These are phyloP conservation scores for Penicillium canariense DNA, from an alignment of 495 filamentous ascomycete species.

Conservation along the genomic window DNA sequence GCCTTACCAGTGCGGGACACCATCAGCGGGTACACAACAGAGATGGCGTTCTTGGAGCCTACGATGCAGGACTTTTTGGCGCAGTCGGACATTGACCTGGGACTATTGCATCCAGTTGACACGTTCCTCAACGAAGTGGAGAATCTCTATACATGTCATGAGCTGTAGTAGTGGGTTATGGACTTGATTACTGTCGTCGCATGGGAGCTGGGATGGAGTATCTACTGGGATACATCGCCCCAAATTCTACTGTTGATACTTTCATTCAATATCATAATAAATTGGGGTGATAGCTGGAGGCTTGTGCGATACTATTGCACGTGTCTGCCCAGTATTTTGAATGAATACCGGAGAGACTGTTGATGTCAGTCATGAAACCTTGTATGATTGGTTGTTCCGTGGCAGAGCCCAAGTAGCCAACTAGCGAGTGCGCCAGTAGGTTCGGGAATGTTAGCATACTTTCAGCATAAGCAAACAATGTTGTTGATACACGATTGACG, in stretches of 20 bases:
- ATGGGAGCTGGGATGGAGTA: too few relatives aligned
- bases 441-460: neutral
- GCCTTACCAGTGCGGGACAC: constrained; percentile 13
- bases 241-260: too few relatives aligned
- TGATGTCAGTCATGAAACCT: neutral
- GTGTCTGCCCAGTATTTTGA: too few relatives aligned
- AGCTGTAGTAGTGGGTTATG: constrained; percentile 25
- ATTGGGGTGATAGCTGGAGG: too few relatives aligned
- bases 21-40: constrained; percentile 37
- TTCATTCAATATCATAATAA: too few relatives aligned
- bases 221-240: too few relatives aligned
- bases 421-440: neutral
- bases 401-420: too few relatives aligned
- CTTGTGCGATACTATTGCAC: too few relatives aligned
- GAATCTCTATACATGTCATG: constrained; percentile 40
- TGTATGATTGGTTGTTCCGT: neutral
- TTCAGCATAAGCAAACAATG: neutral
- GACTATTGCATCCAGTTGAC: constrained; percentile 41
- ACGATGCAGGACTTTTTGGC: constrained; percentile 48
- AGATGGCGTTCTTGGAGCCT: constrained; percentile 46
- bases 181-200: too few relatives aligned
- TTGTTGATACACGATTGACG: too few relatives aligned
- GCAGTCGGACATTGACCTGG: constrained; percentile 44
- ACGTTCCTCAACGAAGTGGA: constrained; percentile 40
- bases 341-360: too few relatives aligned